Base-by-base conservation (phyloP, 495 filamentous ascomycete genomes). In the Penicillium turbatum region DNA sequence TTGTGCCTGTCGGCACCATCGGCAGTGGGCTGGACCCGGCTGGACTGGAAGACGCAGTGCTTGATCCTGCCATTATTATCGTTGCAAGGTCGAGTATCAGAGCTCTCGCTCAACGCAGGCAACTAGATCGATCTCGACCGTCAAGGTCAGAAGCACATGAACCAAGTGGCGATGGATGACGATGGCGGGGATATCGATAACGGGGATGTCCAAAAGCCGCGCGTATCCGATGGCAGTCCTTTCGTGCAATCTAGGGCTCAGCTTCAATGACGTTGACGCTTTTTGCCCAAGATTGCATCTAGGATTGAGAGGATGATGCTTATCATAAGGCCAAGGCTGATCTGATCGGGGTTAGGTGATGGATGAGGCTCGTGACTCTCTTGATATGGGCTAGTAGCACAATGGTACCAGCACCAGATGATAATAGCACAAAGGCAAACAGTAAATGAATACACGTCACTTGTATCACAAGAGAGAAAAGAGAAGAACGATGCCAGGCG, bases 91-190 rank as follows among this genome's bases (percentile, higher is more conserved):
- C 10, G 3, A 12, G 21, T 24, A 24, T 24, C 21, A 4, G 21
- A 24, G 21, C 2, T 24, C 21, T 24, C 35, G n/a, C 43, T 44
- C 56, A 56, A 39, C 37, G 24, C 51, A 31, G 55, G 48, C 54
- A 63, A 57, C 56, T 60, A 65, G 56, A 62, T 54, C 76, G 51
- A 81, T 71, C 69, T 84, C 82, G 34, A 79, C 78, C 27, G 77
- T 48, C 59, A 56, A 46, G 36, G 55, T 42, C 54, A 57, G 61
- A 37, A 51, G 61, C 61, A 62, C 68, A 71, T 71, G 56, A 66
- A 65, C 63, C 56, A 54, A 31, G 59, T 66, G 59, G 65, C 62
- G 61, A 53, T 56, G 50, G 30, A 24, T 24, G 4, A 24, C 35
- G 46, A 54, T 24, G 21, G 21, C 4, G 21, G 59, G 58, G 48